Evolutionary conservation across 2,329 filamentous ascomycete genomes (phyloP).

Genomic region (Pestalotiopsis sp.): DNA sequence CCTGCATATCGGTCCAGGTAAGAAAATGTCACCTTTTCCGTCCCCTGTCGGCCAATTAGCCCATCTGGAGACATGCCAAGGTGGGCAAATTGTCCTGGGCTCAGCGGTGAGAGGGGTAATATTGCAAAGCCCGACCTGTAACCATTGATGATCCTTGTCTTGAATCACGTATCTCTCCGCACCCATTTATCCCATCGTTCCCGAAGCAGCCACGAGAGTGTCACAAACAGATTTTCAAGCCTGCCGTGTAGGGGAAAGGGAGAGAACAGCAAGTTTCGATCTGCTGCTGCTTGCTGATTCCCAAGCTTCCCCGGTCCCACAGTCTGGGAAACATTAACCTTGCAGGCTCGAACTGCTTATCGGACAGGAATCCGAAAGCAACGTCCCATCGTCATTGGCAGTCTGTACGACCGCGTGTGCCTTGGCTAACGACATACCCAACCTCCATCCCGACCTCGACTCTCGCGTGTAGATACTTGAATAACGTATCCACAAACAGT

Average conservation of each 20-base stretch:
- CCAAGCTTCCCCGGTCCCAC: background rate
- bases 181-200: background rate
- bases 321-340: background rate
- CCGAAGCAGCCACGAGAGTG: no score
- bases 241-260: no score
- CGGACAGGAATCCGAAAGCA: background rate
- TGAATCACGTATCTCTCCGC: background rate
- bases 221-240: no score
- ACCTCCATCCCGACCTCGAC: no score
- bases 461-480: no score
- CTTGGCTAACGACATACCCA: no score
- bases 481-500: no score
- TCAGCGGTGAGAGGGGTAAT: background rate
- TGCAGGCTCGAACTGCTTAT: background rate
- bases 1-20: background rate
- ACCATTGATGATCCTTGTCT: background rate
- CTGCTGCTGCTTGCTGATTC: no score
- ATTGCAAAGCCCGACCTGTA: background rate
- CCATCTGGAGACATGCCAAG: background rate
- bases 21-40: background rate
- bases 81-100: slow-evolving; percentile 6
- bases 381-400: background rate
- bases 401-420: no score
- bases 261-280: no score
- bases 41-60: slow-evolving; percentile 3